Base-by-base conservation (phyloP, 2,329 filamentous ascomycete genomes). In the Trichoderma lentiforme region DNA sequence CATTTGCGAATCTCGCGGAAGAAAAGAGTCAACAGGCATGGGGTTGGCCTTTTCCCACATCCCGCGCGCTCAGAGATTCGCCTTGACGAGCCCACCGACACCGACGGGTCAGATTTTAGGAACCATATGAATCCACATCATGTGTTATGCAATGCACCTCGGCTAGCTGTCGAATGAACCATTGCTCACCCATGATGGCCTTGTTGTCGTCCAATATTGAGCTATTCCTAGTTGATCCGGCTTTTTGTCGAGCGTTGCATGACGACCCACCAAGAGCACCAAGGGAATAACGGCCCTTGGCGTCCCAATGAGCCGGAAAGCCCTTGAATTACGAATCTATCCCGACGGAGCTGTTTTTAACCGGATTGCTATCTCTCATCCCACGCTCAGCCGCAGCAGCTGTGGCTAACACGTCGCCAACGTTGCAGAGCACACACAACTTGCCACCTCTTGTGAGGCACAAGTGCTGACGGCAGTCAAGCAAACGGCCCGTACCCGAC, bases 31-130 rank as follows among this genome's bases (percentile, higher is more conserved):
- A 43, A 36, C 24, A 58, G 32, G 39, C 51, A 67, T 58, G 47
- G 64, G 64, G 47, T 58, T 21, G 32, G 32, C 7, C 64, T 43
- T 43, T 26, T 14, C 30, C 51, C 15, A 67, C 24, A 28, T 6
- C 11, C 3, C 43, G n/a, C 15, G 43, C 11, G 6, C 53, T 28
- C 18, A 67, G 15, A 39, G n/a, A 26, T 26, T 39, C 21, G 30
- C 30, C 51, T 67, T 67, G 64, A 57, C 32, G 64, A 69, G 66
- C 34, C 65, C 65, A 60, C 65, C 8, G 24, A n/a, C 24, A 60
- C 65, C 8, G 24, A n/a, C 24, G 18, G 53, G 66, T 70, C 4
- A 62, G 67, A 70, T 61, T 62, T 70, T 70, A 70, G 67, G 57
- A 53, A n/a, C 28, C 6, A n/a, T 0, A 34, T 14, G 26, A 60